Percentiles rank a stretch among this genome's conserved stretches.
Evolutionary conservation across 176 grass and related monocot genomes (phyloP).

Genomic region (Oropetium thomaeum): DNA sequence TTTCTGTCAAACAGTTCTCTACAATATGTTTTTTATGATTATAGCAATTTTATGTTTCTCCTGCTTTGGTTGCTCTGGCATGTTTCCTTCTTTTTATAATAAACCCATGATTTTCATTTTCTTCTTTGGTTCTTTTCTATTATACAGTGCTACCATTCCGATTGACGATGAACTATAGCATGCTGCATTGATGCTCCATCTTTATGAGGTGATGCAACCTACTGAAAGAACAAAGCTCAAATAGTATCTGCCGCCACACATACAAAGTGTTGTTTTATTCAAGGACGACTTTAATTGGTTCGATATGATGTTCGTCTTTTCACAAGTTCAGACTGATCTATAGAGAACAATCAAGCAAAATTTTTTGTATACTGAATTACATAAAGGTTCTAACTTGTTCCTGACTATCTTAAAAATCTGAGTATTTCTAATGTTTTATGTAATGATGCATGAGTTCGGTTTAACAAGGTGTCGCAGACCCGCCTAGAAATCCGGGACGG

Average conservation of each 20-base stretch:
- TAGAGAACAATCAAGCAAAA: conserved; percentile 5
- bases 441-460: too few relatives aligned
- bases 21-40: not conserved
- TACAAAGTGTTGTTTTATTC: not conserved
- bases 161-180: conserved; percentile 41
- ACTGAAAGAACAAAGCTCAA: not conserved
- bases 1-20: not conserved
- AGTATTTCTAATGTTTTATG: not conserved
- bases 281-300: not conserved
- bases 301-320: not conserved
- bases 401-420: not conserved
- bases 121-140: not conserved
- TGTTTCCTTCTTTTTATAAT: not conserved
- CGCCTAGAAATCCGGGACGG: too few relatives aligned
- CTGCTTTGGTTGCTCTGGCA: not conserved
- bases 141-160: conserved; percentile 15
- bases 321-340: not conserved
- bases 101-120: not conserved
- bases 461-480: too few relatives aligned
- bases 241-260: not conserved
- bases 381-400: not conserved
- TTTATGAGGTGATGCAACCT: not conserved
- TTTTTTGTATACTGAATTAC: conserved; percentile 10
- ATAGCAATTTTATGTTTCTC: not conserved
- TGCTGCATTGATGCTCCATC: fast-evolving